Evolutionary conservation across 106 monocot species (phyloP), one percentile per base, ranked within the genome.

Genomic region (Platanthera guangdongensis): DNA sequence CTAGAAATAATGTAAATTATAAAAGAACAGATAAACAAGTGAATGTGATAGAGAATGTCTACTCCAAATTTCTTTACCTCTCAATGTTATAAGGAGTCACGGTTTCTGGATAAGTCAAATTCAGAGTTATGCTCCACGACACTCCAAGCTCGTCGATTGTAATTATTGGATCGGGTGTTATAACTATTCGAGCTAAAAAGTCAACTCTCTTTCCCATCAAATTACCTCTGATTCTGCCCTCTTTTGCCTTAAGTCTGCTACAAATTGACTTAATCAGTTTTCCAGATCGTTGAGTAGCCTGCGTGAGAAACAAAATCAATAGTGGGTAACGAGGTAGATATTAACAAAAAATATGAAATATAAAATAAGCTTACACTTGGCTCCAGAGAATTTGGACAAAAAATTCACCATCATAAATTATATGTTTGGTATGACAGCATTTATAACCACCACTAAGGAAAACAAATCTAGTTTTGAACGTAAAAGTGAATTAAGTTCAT

Each of bases 191-290:
- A 9, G 95, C 95, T 64, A 90, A 95, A 81, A 95, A 95, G 57
- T 95, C 92, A 82, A 92, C 92, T 78, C 95, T 86, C 74, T 95
- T 95, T 32, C 95, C 95, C 95, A 95, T 95, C 85, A 95, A 88
- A 68, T 97, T 97, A 39, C 97, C 97, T 82, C 97, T 89, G 22
- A 97, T 97, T 16, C 94, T 87, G 47, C 97, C 97, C 85, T 97
- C 97, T 84, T 97, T 97, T 9, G 97, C 97, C 83, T 97, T 97
- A 3, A 97, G 86, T 46, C 97, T 91, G 57, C 91, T 94, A 82
- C 97, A 97, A 71, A 97, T 97, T 46, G 92, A 95, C 76, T 95
- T 95, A 57, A 95, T 95, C 2, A 92, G 95, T 16, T 90, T 83
- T 55, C 95, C 95, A 28, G 95, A 92, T 28, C 95, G 85, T 65